Base-by-base conservation (phyloP, 106 monocot genomes). In the Dioscorea alata region DNA sequence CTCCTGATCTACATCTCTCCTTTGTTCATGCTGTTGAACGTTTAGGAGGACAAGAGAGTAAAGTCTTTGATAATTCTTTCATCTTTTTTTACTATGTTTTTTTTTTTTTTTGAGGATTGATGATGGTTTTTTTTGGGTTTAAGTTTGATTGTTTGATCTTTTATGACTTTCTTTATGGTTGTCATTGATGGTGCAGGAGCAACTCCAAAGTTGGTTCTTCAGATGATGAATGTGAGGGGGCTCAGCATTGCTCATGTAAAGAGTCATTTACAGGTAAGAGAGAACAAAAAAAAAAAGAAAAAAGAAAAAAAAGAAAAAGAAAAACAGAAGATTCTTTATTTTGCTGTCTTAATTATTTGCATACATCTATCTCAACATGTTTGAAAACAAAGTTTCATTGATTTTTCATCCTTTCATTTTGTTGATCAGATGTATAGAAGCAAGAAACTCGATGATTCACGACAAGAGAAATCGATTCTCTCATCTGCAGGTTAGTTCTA, bases 151-250 rank as follows among this genome's bases (percentile, higher is more conserved):
- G 14, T 53, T 48, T 52, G 42, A 33, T 49, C 18, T 49, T 58
- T 48, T 60, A 59, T 49, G 4, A 33, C 23, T 15, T 34, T 19
- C n/a, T 71, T 49, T 53, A 16, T 71, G 33, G 35, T 12, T 52
- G 33, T 35, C 49, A 50, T 35, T 52, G 59, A 48, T 77, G 50
- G 13, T 72, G 74, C 62, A 99, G 97, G 87, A 85, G 97, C 97
- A 25, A 99, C 97, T 32, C 97, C 97, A 70, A 99, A 99, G 81
- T 63, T 87, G 31, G 92, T 99, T 49, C 97, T 99, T 85, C 89
- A 90, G 90, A 85, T 93, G 89, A 99, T 99, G 97, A 90, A 99
- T 70, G 90, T 99, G 80, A 90, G 80, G 62, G 97, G 97, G 22
- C 87, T 99, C 28, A 90, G 81, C 61, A 99, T 99, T 68, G 92